Base-by-base conservation (phyloP, 2,329 filamentous ascomycete genomes). In the Fusarium guadeloupense region DNA sequence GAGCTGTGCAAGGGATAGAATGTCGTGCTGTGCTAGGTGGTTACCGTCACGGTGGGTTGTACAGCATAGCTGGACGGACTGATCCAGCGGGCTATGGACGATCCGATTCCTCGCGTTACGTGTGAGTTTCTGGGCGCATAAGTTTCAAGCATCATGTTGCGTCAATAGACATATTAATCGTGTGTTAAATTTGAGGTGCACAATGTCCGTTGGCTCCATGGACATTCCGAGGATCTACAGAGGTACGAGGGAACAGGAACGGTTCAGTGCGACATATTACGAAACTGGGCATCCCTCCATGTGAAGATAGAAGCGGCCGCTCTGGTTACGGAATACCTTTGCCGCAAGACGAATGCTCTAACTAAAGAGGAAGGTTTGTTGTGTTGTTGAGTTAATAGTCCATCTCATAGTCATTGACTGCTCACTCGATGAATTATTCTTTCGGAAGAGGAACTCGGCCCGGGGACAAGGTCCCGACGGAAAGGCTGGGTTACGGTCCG, bases 391-490 rank as follows among this genome's bases (percentile, higher is more conserved):
- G 44, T 30, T 34, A 8, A 12, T 31, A 35, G 39, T 14, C n/a
- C 34, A 20, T 28, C 41, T 37, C 17, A 8, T 17, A 28, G 21
- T 21, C 52, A 34, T 38, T 20, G 26, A 20, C 30, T 47, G n/a
- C 35, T 39, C 25, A 28, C 19, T 23, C 20, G 31, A 14, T 17
- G 10, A 50, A 48, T 41, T 25, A 40, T 39, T 23, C 37, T 39
- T 25, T 60, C 33, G 44, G 54, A 26, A 45, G 20, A 63, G 33
- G 40, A 46, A 43, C 54, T 56, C 59, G 59, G 54, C 37, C 44
- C 44, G 54, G 59, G 41, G 35, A n/a, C 28, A 34, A 39, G 60
- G 48, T 60, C 54, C 59, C 60, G 59, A 60, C 49, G 37, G 54
- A 20, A 60, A 50, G 39, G 34, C n/a, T 47, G 28, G 43, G 17